Percentiles rank a stretch among this genome's conserved stretches.
Evolutionary conservation across 2,329 filamentous ascomycete species (phyloP).

Genomic region (Trichoderma pleuroti): DNA sequence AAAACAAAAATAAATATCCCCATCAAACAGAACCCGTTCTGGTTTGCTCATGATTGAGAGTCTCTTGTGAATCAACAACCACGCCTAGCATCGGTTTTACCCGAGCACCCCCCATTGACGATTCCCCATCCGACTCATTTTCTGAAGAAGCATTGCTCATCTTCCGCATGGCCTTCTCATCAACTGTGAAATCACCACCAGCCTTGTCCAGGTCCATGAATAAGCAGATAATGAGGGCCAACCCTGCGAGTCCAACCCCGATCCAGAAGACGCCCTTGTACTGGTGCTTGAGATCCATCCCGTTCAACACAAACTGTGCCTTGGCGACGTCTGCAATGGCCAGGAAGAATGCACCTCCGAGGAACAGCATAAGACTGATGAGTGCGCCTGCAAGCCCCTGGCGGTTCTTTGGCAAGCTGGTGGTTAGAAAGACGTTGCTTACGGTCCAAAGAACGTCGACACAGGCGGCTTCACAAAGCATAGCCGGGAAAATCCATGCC

Average conservation of each 20-base stretch:
- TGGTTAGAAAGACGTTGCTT: constrained; percentile 65
- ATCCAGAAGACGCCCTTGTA: constrained; percentile 63
- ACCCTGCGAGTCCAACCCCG: constrained; percentile 47
- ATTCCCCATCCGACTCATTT: neutral
- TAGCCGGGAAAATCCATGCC: constrained; percentile 60
- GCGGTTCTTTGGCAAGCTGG: constrained; percentile 52
- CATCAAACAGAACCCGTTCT: neutral
- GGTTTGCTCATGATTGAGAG: neutral
- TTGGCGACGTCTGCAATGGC: constrained; percentile 59
- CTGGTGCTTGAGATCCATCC: constrained; percentile 43
- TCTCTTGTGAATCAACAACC: neutral
- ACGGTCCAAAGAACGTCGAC: constrained; percentile 66
- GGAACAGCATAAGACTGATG: constrained; percentile 58
- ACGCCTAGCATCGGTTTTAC: constrained; percentile 14
- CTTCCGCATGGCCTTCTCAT: constrained; percentile 22
- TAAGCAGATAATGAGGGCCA: constrained; percentile 43
- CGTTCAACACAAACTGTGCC: constrained; percentile 39
- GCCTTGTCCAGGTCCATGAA: constrained; percentile 29
- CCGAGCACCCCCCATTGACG: neutral
- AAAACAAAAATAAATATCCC: neutral
- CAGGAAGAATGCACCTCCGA: constrained; percentile 61
- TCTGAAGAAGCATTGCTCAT: constrained; percentile 9
- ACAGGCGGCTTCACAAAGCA: constrained; percentile 58
- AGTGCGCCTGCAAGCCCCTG: constrained; percentile 64
- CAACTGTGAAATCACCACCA: constrained; percentile 22